Base-by-base conservation (phyloP, 129 eudicot species). In the Chrysanthemum lavandulifolium region DNA sequence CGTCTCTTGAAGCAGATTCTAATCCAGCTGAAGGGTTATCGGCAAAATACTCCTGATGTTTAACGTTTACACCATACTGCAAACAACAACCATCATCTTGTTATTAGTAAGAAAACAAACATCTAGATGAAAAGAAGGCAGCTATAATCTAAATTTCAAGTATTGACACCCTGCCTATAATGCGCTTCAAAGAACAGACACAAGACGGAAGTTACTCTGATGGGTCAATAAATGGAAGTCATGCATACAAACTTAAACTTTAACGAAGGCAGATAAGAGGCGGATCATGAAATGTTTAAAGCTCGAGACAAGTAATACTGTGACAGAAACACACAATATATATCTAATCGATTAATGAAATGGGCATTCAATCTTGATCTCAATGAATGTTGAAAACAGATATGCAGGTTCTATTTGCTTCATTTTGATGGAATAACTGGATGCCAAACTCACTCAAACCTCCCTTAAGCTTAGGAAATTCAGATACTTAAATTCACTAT, bases 1-100 rank as follows among this genome's bases (percentile, higher is more conserved):
- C 97, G 12, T 90, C 98, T 79, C 87, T 89, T 33, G 90, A 19
- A 40, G 86, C 81, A 72, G 97, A 68, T 58, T 89, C 98, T 52
- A 93, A 56, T 61, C 97, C 98, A 72, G 97, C 87, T 33, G 98
- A 87, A 56, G 97, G 95, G 81, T 88, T 90, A 77, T 94, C 98
- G 3, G 98, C 97, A 79, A 82, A 90, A 75, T 93, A 93, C 69
- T 93, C 98, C 78, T 86, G 98, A 73, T 90, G 98, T 70, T 93
- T 90, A 29, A 83, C 87, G 65, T 93, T 93, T 78, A 93, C 96
- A 10, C 98, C 98, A 63, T 88, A 88, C 98, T 90, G 86, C 86
- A 79, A 58, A 53, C 16, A 47, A 15, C 25, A 18, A 23, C 55
- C 56, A 59, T 40, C 45, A 55, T 62, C 57, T 56, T 74, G 29